A percentile compares a stretch with the other conserved stretches of the same genome.
Conservation (phyloP, 73 alveolate species). For the Paramecium pentaurelia region DNA sequence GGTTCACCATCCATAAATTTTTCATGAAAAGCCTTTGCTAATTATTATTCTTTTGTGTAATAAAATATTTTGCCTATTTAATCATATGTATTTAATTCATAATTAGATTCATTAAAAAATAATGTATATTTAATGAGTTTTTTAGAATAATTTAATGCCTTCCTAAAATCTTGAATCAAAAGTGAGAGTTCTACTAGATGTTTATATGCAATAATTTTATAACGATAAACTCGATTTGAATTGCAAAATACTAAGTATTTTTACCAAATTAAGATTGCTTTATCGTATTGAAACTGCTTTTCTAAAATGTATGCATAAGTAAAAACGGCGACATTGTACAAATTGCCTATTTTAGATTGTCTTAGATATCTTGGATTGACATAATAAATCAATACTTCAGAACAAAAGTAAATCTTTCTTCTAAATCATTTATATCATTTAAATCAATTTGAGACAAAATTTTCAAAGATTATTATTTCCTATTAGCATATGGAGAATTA, state of each 20-base stretch:
- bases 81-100: constrained; percentile 26
- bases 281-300: background rate
- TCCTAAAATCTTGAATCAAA: background rate
- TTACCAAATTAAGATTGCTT: constrained; percentile 17
- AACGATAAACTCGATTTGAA: constrained; percentile 15
- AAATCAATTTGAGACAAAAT: background rate
- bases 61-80: background rate
- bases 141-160: background rate
- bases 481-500: constrained; percentile 27
- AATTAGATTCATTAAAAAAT: constrained; percentile 4
- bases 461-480: background rate
- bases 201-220: constrained; percentile 32
- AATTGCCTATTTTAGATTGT: background rate
- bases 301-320: background rate
- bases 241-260: constrained; percentile 39
- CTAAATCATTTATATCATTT: background rate
- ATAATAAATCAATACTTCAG: background rate
- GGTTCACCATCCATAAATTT: constrained; percentile 32
- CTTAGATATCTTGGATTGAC: background rate
- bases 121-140: background rate
- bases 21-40: constrained; percentile 38
- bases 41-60: background rate
- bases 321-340: constrained; percentile 30
- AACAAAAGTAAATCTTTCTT: constrained; percentile 24
- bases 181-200: background rate